Percentiles rank a stretch among this genome's conserved stretches.
Evolutionary conservation across 1,284 basidiomycete species (phyloP).

Genomic region (Boletus calvinii): DNA sequence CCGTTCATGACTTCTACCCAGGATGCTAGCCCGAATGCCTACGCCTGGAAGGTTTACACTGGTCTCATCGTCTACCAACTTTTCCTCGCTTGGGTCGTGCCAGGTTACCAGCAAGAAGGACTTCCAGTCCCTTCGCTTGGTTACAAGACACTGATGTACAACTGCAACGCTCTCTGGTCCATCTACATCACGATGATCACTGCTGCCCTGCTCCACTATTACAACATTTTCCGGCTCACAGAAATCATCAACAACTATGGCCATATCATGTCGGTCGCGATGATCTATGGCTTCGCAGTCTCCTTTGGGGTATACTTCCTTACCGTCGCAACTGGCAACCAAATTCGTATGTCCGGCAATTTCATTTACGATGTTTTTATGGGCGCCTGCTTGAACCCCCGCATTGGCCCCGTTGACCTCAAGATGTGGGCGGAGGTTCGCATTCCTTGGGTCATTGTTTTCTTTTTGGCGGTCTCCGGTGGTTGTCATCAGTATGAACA

Average conservation of each 20-base stretch:
- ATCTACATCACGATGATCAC: conserved; percentile 87
- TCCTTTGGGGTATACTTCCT: conserved; percentile 80
- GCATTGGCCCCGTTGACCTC: conserved; percentile 90
- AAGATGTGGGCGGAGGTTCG: conserved; percentile 99
- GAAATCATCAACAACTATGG: conserved; percentile 98
- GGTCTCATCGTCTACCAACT: conserved; percentile 91
- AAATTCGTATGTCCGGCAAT: conserved; percentile 92
- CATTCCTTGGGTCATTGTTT: conserved; percentile 96
- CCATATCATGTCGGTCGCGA: conserved; percentile 93
- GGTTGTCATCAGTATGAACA: conserved; percentile 95
- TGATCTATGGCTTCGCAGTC: conserved; percentile 86
- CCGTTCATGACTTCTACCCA: conserved; percentile 32
- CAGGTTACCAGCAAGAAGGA: conserved; percentile 91
- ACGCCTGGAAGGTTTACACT: conserved; percentile 88
- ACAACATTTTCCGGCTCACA: conserved; percentile 85
- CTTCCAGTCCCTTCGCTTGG: conserved; percentile 89
- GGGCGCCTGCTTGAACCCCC: conserved; percentile 94
- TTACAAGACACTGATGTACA: conserved; percentile 93
- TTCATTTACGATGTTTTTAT: conserved; percentile 96
- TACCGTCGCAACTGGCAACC: conserved; percentile 74
- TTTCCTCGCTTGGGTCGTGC: conserved; percentile 86
- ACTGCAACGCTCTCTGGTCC: conserved; percentile 91
- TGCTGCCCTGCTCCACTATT: conserved; percentile 76
- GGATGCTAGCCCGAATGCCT: conserved; percentile 89
- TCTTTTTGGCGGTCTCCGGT: conserved; percentile 90